Percentiles rank a stretch among this genome's conserved stretches.
Evolutionary conservation across 805 yeast species (phyloP).

Genomic region (Jamesozyma hellenica): DNA sequence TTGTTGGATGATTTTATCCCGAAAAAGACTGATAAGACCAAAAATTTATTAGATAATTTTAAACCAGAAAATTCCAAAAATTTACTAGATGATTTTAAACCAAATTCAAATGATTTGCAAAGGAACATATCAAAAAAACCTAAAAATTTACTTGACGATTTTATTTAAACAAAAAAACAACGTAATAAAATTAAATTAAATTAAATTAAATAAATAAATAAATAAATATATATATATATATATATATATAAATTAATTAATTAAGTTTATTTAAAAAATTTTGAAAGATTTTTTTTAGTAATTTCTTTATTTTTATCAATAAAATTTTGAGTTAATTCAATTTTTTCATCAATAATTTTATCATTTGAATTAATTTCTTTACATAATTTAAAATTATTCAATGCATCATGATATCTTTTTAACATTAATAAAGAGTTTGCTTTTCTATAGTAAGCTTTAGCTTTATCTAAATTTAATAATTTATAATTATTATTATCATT

Average conservation of each 20-base stretch:
- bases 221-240: neutral
- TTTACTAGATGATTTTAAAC: slow-evolving; percentile 6
- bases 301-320: slow-evolving; percentile 37
- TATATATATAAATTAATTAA: neutral
- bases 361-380: slow-evolving; percentile 39
- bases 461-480: slow-evolving; percentile 34
- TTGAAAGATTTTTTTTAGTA: slow-evolving; percentile 48
- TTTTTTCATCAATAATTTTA: slow-evolving; percentile 36
- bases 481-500: slow-evolving; percentile 13
- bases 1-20: slow-evolving; percentile 1
- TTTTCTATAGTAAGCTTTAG: slow-evolving; percentile 50
- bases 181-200: neutral
- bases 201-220: neutral
- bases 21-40: neutral
- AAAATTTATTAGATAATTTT: slow-evolving; percentile 8
- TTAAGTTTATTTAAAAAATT: slow-evolving; percentile 41
- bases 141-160: slow-evolving; percentile 26
- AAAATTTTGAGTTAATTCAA: slow-evolving; percentile 33
- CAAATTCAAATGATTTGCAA: slow-evolving; percentile 3
- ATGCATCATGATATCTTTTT: slow-evolving; percentile 42
- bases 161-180: slow-evolving; percentile 25
- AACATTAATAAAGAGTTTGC: slow-evolving; percentile 38
- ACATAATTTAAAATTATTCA: slow-evolving; percentile 39
- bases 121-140: slow-evolving; percentile 8
- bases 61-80: slow-evolving; percentile 2